phyloP scores from a whole-genome alignment of 352 stramenopile species.

The Globisporangium paroecandrum region DNA sequence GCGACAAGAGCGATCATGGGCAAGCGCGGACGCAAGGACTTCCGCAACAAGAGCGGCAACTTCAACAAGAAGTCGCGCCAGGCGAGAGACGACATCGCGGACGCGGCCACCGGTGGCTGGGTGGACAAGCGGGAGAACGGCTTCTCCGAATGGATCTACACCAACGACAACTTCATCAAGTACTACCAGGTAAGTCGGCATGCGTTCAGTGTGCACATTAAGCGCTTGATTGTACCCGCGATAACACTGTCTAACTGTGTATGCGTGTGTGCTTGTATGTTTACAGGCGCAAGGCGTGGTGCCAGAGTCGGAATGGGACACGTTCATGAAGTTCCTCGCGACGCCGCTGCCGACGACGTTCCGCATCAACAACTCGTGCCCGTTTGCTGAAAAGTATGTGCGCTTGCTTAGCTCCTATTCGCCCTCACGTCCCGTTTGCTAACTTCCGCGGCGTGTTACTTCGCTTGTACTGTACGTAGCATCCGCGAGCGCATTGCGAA shows the following conservation, averaged over 20 bases:
- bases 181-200: constrained; percentile 66
- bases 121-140: constrained; percentile 67
- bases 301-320: constrained; percentile 79
- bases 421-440: background rate
- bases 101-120: constrained; percentile 20
- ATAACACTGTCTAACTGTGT: background rate
- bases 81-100: constrained; percentile 11
- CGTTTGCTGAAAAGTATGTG: constrained; percentile 70
- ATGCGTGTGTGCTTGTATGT: background rate
- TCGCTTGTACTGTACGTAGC: constrained; percentile 28
- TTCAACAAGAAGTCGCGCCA: constrained; percentile 21
- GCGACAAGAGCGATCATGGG: constrained; percentile 29
- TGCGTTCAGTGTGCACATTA: too few relatives aligned
- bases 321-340: constrained; percentile 87
- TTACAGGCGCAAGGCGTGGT: constrained; percentile 78
- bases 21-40: constrained; percentile 46
- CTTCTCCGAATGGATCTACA: constrained; percentile 86
- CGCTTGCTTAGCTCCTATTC: background rate
- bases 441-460: background rate
- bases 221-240: too few relatives aligned
- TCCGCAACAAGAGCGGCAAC: constrained; percentile 36
- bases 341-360: constrained; percentile 91
- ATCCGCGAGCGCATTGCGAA: constrained; percentile 83
- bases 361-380: constrained; percentile 90
- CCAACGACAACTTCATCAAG: constrained; percentile 79